Percentiles rank a stretch among this genome's conserved stretches.
phyloP scores from a whole-genome alignment of 2,329 filamentous ascomycete genomes.

The Ascochyta lentis region DNA sequence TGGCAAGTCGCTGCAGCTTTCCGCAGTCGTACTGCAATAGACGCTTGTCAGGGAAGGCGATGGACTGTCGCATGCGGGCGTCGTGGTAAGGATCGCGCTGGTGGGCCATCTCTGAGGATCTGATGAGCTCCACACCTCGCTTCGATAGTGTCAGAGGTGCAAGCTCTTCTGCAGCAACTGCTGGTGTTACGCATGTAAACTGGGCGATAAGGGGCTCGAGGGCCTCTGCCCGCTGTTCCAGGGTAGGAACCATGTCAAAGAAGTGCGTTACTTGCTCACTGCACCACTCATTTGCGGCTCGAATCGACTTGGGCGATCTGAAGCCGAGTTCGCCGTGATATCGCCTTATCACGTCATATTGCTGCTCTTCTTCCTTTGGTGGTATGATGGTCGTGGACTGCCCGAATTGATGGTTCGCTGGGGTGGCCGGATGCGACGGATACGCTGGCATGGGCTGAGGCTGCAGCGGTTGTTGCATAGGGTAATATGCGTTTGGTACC shows the following conservation, averaged over 20 bases:
- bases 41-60: conserved; percentile 95
- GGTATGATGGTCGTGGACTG: conserved; percentile 32
- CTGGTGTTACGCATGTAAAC: conserved; percentile 91
- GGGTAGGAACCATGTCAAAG: conserved; percentile 72
- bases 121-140: conserved; percentile 62
- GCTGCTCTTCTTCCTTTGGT: conserved; percentile 19
- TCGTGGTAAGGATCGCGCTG: conserved; percentile 87
- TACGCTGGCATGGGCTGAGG: conserved; percentile 6
- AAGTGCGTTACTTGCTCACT: conserved; percentile 71
- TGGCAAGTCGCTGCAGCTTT: conserved; percentile 89
- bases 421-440: conserved; percentile 9
- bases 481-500: conserved; percentile 12
- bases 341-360: conserved; percentile 53
- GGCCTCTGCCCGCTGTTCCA: conserved; percentile 73
- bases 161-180: conserved; percentile 82
- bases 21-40: conserved; percentile 98
- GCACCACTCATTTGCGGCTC: conserved; percentile 67
- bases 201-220: conserved; percentile 80
- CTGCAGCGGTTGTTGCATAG: conserved; percentile 13
- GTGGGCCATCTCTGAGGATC: conserved; percentile 62
- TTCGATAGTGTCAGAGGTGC: conserved; percentile 68
- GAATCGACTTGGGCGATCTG: conserved; percentile 34
- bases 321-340: conserved; percentile 41
- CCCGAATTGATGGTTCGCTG: conserved; percentile 25
- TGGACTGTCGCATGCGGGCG: conserved; percentile 87